Conservation (phyloP, 176 grass and related monocot genomes). For the Canna indica region DNA sequence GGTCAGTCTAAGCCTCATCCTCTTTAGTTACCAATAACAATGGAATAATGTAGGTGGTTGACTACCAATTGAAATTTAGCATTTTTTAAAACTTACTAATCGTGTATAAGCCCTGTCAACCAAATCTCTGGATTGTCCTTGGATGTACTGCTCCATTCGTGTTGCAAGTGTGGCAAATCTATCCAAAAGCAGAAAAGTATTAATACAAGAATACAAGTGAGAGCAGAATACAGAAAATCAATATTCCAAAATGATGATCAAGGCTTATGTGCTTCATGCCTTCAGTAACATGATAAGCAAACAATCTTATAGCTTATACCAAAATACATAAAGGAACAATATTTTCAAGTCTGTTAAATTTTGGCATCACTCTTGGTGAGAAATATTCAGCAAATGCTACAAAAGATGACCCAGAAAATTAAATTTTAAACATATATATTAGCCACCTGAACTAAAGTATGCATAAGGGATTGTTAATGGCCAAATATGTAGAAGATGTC, state of each 20-base stretch:
- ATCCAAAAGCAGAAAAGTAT: conserved; percentile 15
- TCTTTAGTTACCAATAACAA: background rate
- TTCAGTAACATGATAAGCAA: background rate
- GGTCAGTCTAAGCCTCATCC: background rate
- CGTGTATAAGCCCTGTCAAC: conserved; percentile 92
- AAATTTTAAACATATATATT: too few relatives aligned
- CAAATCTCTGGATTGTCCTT: conserved; percentile 95
- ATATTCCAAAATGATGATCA: background rate
- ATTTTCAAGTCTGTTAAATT: background rate
- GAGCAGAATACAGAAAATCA: background rate
- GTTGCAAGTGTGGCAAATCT: conserved; percentile 91
- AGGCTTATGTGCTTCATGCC: background rate
- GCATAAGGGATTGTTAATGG: too few relatives aligned
- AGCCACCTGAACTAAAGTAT: too few relatives aligned
- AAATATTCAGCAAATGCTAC: too few relatives aligned
- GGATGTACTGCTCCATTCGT: conserved; percentile 95
- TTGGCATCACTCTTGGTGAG: too few relatives aligned
- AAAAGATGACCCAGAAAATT: too few relatives aligned
- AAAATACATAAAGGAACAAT: background rate
- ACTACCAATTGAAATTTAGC: background rate
- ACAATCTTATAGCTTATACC: background rate
- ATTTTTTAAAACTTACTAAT: conserved; percentile 52
- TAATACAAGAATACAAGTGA: conserved; percentile 3
- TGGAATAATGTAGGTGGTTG: conserved; percentile 1
- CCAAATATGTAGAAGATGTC: too few relatives aligned